Conservation (phyloP, 768 basidiomycete species). For the Gloeostereum incarnatum region DNA sequence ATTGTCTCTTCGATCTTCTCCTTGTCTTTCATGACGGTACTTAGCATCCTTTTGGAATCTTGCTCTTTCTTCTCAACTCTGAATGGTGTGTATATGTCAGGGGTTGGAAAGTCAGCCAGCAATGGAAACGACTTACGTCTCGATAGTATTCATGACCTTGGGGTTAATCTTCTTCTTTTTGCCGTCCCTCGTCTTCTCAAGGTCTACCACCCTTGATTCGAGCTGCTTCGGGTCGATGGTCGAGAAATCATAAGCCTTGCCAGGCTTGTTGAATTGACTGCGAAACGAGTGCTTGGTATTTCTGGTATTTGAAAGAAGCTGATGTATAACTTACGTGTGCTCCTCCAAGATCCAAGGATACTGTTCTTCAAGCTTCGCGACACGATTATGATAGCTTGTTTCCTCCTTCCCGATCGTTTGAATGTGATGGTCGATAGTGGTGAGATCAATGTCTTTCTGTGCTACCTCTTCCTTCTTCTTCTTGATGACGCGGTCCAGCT, state of each 20-base stretch:
- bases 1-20: conserved; percentile 93
- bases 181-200: conserved; percentile 70
- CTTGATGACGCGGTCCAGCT: conserved; percentile 76
- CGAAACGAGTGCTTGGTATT: no score
- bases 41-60: conserved; percentile 80
- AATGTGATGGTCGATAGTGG: conserved; percentile 65
- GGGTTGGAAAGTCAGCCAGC: background rate
- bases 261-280: no score
- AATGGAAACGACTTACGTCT: conserved; percentile 47
- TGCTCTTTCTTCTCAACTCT: conserved; percentile 93
- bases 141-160: conserved; percentile 94
- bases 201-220: conserved; percentile 58
- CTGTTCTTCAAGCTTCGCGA: conserved; percentile 67
- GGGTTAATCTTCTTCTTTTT: conserved; percentile 96
- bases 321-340: conserved; percentile 68
- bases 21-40: conserved; percentile 85
- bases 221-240: conserved; percentile 39
- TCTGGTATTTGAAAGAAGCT: no score
- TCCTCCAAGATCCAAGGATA: conserved; percentile 88
- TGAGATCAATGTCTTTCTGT: conserved; percentile 57
- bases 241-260: no score
- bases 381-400: conserved; percentile 36
- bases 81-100: conserved; percentile 1
- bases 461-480: conserved; percentile 64
- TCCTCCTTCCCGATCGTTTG: conserved; percentile 57